phyloP scores from a whole-genome alignment of 371 early-diverging fungal species.

The Entomophthora muscae region DNA sequence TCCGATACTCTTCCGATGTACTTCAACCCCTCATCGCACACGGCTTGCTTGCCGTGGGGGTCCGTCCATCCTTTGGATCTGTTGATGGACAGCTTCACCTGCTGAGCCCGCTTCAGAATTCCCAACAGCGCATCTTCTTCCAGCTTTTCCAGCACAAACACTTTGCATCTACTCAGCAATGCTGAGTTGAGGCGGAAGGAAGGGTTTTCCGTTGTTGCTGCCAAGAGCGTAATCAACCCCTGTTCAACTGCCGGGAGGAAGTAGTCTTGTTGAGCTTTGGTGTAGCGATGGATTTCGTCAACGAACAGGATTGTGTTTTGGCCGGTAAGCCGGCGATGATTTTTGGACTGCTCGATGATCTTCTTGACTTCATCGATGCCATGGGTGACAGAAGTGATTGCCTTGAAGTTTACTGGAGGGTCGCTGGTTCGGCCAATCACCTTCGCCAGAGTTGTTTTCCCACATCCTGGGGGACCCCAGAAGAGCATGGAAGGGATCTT shows the following conservation, averaged over 20 bases:
- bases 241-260: constrained; percentile 65
- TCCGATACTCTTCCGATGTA: constrained; percentile 39
- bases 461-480: constrained; percentile 70
- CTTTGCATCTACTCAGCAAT: constrained; percentile 58
- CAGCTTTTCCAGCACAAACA: constrained; percentile 51
- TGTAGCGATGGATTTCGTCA: constrained; percentile 83
- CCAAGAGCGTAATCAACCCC: constrained; percentile 58
- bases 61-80: no score
- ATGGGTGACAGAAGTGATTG: not conserved
- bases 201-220: constrained; percentile 83
- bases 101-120: constrained; percentile 35
- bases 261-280: constrained; percentile 72
- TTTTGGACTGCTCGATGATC: constrained; percentile 51
- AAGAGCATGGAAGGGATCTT: constrained; percentile 44
- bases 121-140: constrained; percentile 27
- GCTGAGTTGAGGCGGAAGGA: constrained; percentile 72
- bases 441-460: constrained; percentile 67
- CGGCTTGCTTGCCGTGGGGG: constrained; percentile 14
- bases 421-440: constrained; percentile 30
- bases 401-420: not conserved
- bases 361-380: constrained; percentile 19
- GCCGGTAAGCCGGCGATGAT: constrained; percentile 26
- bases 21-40: constrained; percentile 25
- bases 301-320: constrained; percentile 58
- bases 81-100: not conserved